Conservation (phyloP, 345 rosid species). For the Brassica juncea region DNA sequence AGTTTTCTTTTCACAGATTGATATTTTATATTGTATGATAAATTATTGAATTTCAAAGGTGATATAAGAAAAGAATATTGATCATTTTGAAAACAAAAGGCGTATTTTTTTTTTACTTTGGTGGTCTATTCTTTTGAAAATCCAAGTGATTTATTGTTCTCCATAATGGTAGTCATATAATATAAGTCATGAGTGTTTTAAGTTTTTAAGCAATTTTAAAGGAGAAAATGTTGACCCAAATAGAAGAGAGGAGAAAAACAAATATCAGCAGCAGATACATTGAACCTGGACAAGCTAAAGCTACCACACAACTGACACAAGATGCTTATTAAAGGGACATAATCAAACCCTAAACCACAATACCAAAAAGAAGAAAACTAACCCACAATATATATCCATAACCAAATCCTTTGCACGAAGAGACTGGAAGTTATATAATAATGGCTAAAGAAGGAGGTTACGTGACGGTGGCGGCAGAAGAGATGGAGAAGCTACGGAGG, state of each 20-base stretch:
- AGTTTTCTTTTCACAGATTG: no score
- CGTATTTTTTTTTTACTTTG: neutral
- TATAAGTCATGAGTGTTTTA: no score
- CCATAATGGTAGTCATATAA: neutral
- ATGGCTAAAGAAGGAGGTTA: constrained; percentile 12
- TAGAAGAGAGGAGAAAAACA: neutral
- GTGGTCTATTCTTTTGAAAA: neutral
- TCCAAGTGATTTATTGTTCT: neutral
- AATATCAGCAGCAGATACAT: constrained; percentile 13
- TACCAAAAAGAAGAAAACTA: neutral
- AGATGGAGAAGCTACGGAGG: constrained; percentile 44
- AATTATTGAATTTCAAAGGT: neutral
- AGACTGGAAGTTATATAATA: neutral
- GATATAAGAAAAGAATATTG: neutral
- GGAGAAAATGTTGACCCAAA: constrained; percentile 14
- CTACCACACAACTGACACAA: neutral
- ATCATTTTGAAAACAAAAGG: neutral
- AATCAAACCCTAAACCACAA: constrained; percentile 10
- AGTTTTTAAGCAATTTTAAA: neutral
- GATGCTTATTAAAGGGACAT: constrained; percentile 19
- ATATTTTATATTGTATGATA: neutral
- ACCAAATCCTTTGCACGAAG: neutral
- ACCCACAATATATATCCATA: neutral
- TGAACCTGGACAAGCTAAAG: constrained; percentile 31
- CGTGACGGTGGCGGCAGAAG: constrained; percentile 14